Conservation (phyloP, 2,329 filamentous ascomycete species). For the Hyphodiscus sp. region DNA sequence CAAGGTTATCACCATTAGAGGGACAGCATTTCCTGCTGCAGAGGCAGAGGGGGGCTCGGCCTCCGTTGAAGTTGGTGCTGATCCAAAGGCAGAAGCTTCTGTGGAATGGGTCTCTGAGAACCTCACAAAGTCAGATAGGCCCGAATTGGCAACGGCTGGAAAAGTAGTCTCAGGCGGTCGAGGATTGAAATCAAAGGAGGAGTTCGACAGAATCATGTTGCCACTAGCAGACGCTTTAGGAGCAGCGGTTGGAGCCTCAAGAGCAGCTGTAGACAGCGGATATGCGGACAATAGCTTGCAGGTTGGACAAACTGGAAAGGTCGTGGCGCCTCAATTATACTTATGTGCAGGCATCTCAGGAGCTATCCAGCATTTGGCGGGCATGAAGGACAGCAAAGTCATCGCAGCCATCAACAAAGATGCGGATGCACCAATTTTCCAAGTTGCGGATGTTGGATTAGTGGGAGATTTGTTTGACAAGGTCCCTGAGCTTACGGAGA, state of each 20-base stretch:
- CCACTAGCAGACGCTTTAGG: conserved; percentile 88
- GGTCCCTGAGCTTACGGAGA: conserved; percentile 93
- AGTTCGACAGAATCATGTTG: conserved; percentile 88
- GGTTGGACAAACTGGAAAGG: conserved; percentile 97
- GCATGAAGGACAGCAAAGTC: conserved; percentile 99
- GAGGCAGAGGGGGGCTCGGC: conserved; percentile 68
- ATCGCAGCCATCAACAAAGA: conserved; percentile 99
- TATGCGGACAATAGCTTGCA: conserved; percentile 98
- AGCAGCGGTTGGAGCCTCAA: conserved; percentile 91
- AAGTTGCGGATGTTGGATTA: conserved; percentile 91
- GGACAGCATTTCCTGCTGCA: conserved; percentile 80
- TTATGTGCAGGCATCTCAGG: conserved; percentile 93
- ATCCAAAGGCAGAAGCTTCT: conserved; percentile 67
- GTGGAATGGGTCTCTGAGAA: conserved; percentile 94
- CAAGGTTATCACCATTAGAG: conserved; percentile 88
- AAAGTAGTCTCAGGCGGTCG: conserved; percentile 90
- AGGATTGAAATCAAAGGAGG: conserved; percentile 94
- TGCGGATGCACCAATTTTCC: conserved; percentile 93
- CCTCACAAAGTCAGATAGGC: conserved; percentile 85
- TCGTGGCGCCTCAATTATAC: conserved; percentile 93
- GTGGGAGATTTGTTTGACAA: conserved; percentile 95
- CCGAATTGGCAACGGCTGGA: conserved; percentile 82
- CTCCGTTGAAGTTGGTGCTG: conserved; percentile 70
- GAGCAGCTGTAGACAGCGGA: conserved; percentile 92
- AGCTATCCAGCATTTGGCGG: conserved; percentile 94